Evolutionary conservation across 1,284 basidiomycete species (phyloP), one percentile per base, ranked within the genome.

Genomic region (Rhizoctonia solani): DNA sequence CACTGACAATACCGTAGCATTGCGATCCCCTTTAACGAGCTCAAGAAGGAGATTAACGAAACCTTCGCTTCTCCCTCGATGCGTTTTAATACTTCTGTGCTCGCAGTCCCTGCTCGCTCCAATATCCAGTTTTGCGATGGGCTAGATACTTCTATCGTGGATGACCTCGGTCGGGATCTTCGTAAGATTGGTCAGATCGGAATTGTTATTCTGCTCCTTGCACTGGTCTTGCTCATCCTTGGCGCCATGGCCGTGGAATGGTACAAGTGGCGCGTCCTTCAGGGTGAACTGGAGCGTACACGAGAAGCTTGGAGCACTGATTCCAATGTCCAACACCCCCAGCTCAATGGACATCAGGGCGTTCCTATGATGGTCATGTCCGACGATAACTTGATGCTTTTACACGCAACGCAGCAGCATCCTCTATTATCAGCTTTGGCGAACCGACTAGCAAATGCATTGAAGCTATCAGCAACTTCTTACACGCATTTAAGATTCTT

Each of bases 41-140:
- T 97, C 56, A 95, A 93, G 76, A 80, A 84, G 69, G 90, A 95
- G 65, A 93, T 98, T 76, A 95, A 95, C 74, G 82, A 87, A 63
- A 95, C 93, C 0, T 89, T 95, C 71, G 74, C 82, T n/a, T 82
- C 83, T 14, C 74, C 78, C 54, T 75, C 75, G 1, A 80, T 92
- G 37, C 79, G 78, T 23, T 89, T 93, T 76, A 84, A 92, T 74
- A 80, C 85, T 29, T 83, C 86, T 14, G 77, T 85, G 4, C 81
- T 95, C 19, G 89, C 93, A 4, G 82, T 94, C 1, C 93, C 92
- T 0, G 79, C 81, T 47, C 82, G 84, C 72, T 85, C 85, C 71
- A 79, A 79, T 0, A 76, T 93, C 54, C 76, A 83, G 27, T 87
- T 95, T 75, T 95, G 93, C 76, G 76, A 80, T 52, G 79, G 86